A percentile compares a stretch with the other conserved stretches of the same genome.
These are phyloP conservation scores for Talaromyces pinophilus DNA, from an alignment of 2,329 filamentous ascomycete species.

Conservation along the genomic window DNA sequence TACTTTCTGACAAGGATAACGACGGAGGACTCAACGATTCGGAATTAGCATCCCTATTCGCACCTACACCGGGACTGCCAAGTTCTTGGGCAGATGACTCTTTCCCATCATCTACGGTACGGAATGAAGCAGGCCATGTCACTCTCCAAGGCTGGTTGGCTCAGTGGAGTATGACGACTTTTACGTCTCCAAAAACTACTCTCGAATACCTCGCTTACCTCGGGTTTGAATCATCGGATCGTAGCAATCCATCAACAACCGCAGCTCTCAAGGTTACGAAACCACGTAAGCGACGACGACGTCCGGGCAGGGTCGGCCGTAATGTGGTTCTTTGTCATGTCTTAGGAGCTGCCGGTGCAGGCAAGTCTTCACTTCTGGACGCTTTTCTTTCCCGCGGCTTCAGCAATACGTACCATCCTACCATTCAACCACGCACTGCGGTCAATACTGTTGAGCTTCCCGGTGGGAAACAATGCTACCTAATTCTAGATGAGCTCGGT, in stretches of 20 bases:
- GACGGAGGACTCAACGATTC: slow-evolving; percentile 87
- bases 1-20: slow-evolving; percentile 95
- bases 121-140: slow-evolving; percentile 92
- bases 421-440: slow-evolving; percentile 88
- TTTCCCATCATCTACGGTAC: slow-evolving; percentile 90
- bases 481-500: slow-evolving; percentile 92
- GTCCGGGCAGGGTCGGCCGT: slow-evolving; percentile 82
- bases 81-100: slow-evolving; percentile 82
- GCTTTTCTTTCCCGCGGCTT: slow-evolving; percentile 90
- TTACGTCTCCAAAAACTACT: slow-evolving; percentile 91
- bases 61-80: slow-evolving; percentile 87
- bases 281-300: slow-evolving; percentile 78
- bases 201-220: slow-evolving; percentile 95
- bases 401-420: slow-evolving; percentile 79
- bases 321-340: slow-evolving; percentile 95
- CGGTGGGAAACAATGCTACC: slow-evolving; percentile 93
- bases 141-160: slow-evolving; percentile 97
- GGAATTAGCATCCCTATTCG: slow-evolving; percentile 83
- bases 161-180: slow-evolving; percentile 99
- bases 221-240: slow-evolving; percentile 80
- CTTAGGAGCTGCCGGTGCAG: slow-evolving; percentile 78
- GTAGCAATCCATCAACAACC: slow-evolving; percentile 72
- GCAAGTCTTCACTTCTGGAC: slow-evolving; percentile 88
- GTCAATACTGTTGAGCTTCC: slow-evolving; percentile 96
- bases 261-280: slow-evolving; percentile 91